Evolutionary conservation across 805 yeast species (phyloP), one percentile per base, ranked within the genome.

Genomic region (Zygotorulaspora danielsina): DNA sequence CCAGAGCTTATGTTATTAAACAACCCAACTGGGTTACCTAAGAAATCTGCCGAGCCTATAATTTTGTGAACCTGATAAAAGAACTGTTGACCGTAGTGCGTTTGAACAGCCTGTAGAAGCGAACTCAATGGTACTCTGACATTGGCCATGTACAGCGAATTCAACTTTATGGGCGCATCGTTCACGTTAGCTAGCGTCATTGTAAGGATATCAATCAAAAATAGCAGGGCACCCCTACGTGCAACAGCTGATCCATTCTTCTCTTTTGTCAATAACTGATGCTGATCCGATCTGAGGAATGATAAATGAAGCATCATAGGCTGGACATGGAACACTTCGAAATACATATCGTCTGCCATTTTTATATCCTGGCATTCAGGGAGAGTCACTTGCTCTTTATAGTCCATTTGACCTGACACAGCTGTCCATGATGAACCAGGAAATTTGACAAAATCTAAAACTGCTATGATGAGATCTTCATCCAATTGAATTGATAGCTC

Each of bases 121-220:
- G 82, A 71, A 2, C 88, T 85, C 3, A 84, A 59, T 3, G 97
- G 95, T 1, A 89, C 94, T 44, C 96, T 73, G 9, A 89, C 79
- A 57, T 93, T 93, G 52, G 88, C 97, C 57, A 90, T 73, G 43
- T 87, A 73, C 50, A 94, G 70, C 0, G 97, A 88, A 54, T 90
- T 87, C 58, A 93, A 67, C 54, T 83, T 76, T 31, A 93, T 84
- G 1, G 97, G 97, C 0, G 99, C 98, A 62, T 93, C 97, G 57
- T 90, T 90, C 44, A 94, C 85, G 59, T 90, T 93, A 18, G 97
- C 98, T 46, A 93, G 77, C 0, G 98, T 95, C 97, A 90, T 89
- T 0, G 97, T 88, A 44, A 93, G 67, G 26, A 90, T 79, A 59
- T 93, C 87, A 49, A 86, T 70, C 46, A 87, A 78, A 59, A 84